Base-by-base conservation (phyloP, 129 eudicot species). In the Tanacetum coccineum region DNA sequence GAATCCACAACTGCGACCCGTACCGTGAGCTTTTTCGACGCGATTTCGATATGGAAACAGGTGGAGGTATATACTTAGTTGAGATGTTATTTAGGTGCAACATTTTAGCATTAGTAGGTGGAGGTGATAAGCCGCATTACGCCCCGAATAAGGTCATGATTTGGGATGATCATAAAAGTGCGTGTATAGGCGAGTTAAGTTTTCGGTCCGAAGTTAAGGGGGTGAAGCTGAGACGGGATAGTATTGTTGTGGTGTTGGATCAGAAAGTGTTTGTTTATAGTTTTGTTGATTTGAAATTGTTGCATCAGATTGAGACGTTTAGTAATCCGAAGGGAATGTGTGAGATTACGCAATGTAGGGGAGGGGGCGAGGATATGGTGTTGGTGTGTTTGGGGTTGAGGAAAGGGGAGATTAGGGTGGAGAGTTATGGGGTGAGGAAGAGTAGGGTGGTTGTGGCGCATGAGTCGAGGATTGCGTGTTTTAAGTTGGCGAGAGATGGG, bases 41-140 rank as follows among this genome's bases (percentile, higher is more conserved):
- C 28, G 91, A 88, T 62, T 93, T 86, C 9, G 95, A 86, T 9
- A 76, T 52, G 50, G 95, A 6, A 48, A 48, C 53, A 4, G 13
- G 53, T 48, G 53, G 95, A 17, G 98, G 96, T 0, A 72, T 93
- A 15, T 95, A 86, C 11, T 69, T 79, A 9, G 96, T 88, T 11
- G 98, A 89, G 82, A 93, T 93, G 98, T 82, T 93, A 1, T 93
- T 88, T 58, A 79, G 98, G 9, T 86, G 89, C 59, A 93, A 93
- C 55, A 88, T 88, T 42, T 84, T 88, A 0, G 98, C 95, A 0
- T 46, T 93, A 11, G 98, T 93, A 0, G 98, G 98, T 15, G 95
- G 95, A 0, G 96, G 98, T 10, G 54, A 87, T 5, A 79, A 87
- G 15, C 95, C 98, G 14, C 98, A 86, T 86, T 93, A 84, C 68